Base-by-base conservation (phyloP, 2,329 filamentous ascomycete species). In the Dothideomycetidae sp. region DNA sequence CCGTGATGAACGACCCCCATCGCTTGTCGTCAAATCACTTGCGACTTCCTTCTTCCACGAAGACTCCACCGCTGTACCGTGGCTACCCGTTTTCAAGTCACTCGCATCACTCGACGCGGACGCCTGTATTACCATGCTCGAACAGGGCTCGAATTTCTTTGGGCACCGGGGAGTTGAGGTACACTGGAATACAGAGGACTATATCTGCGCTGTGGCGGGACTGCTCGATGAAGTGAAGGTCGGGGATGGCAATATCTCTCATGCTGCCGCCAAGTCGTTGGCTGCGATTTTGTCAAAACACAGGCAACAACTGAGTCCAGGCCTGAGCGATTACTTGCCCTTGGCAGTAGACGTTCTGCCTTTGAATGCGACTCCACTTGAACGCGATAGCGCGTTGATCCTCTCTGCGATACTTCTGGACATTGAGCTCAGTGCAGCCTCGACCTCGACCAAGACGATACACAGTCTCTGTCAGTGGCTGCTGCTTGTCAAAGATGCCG, bases 401-500 rank as follows among this genome's bases (percentile, higher is more conserved):
- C n/a, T 33, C 2, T 32, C 36, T 10, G 29, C 14, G 2, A 21
- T 38, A 11, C 13, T 33, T 23, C 14, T 10, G 17, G 35, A 28
- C 5, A 11, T 33, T 31, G 31, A 32, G 29, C 17, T 37, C 4
- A n/a, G 11, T 3, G 2, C 5, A 3, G n/a, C 14, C 3, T 5
- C 5, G 5, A 1, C 5, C 3, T 18, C 21, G 4, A 17, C 30
- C 4, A 30, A 16, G 17, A 5, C 18, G 2, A n/a, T n/a, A n/a
- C 17, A 7, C 4, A 31, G 29, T 7, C 9, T 38, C 11, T 12
- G 16, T 9, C 9, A 14, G 10, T 10, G 13, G 17, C 29, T 38
- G 16, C 9, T 26, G 9, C 16, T 21, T 14, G 28, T 33, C 12
- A 19, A 39, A 4, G 28, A 33, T 14, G 47, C 51, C 10, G 29